Evolutionary conservation across 768 basidiomycete species (phyloP), one percentile per base, ranked within the genome.

Genomic region (Leccinum rimulosum): DNA sequence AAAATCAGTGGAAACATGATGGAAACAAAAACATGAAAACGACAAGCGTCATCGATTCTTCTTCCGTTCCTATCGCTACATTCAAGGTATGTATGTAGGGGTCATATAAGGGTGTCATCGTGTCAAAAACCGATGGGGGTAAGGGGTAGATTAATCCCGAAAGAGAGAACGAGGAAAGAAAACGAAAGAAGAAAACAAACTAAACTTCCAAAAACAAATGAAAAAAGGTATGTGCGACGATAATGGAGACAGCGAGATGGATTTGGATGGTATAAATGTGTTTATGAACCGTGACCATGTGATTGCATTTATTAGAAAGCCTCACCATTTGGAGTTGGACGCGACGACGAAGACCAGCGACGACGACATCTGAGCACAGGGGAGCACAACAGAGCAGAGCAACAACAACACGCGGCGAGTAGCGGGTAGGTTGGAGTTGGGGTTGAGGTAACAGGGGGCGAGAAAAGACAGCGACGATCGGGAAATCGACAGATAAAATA

Each of bases 401-500:
- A 40, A 40, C 35, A 36, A 36, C 40, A n/a, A 40, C 40, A 8
- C 17, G 17, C 40, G 40, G 40, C 40, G n/a, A 40, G 40, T 40
- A 40, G 40, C 17, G 40, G 17, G 40, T 40, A 40, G 15, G 40
- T 40, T 40, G 40, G 17, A n/a, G 9, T 40, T 40, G 40, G 17
- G 17, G 8, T n/a, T n/a, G 17, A 40, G 40, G 40, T 17, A 15
- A 38, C 15, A 38, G 7, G 36, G 35, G 36, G 38, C 17, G 17
- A 40, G 7, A 52, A 30, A 56, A 52, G 35, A 25, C 5, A 38
- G 50, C 33, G 47, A 38, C 51, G 49, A 45, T 45, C 40, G n/a
- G 40, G 40, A 40, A 36, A n/a, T 40, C 40, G 40, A 47, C 58
- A 52, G 56, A 62, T 61, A 70, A 61, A 68, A 64, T 70, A 70